Conservation (phyloP, 208 protist species). For the Leishmania major region DNA sequence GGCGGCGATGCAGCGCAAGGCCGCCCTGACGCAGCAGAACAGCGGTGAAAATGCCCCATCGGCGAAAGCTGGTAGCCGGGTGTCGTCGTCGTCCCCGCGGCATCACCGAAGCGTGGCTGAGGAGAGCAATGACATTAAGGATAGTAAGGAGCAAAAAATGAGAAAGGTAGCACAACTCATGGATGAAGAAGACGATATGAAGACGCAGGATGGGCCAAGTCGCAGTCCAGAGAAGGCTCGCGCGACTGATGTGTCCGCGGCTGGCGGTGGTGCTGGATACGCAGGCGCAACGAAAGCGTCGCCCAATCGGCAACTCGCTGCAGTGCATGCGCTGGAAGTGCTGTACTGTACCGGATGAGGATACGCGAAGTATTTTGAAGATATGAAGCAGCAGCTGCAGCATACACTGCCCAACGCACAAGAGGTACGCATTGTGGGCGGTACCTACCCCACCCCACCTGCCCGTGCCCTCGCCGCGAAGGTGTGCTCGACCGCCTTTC, state of each 20-base stretch:
- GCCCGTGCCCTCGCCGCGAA: conserved; percentile 33
- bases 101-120: background rate
- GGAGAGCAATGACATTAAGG: conserved; percentile 21
- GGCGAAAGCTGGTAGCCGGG: background rate
- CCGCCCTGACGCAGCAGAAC: background rate
- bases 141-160: conserved; percentile 8
- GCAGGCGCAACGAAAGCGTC: background rate
- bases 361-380: conserved; percentile 81
- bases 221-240: background rate
- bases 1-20: conserved; percentile 34
- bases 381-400: conserved; percentile 49
- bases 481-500: conserved; percentile 41
- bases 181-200: conserved; percentile 14
- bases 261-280: background rate
- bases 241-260: background rate
- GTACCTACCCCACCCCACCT: conserved; percentile 54
- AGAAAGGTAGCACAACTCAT: conserved; percentile 26
- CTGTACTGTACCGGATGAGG: conserved; percentile 81
- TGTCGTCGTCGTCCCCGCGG: background rate
- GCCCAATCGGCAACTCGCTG: background rate
- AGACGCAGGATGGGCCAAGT: background rate
- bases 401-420: conserved; percentile 36
- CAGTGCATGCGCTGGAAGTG: conserved; percentile 38
- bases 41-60: conserved; percentile 9
- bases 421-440: conserved; percentile 42